These are phyloP conservation scores for Blastobotrys apis DNA, from an alignment of 1,139 yeast genomes.

Conservation along the genomic window DNA sequence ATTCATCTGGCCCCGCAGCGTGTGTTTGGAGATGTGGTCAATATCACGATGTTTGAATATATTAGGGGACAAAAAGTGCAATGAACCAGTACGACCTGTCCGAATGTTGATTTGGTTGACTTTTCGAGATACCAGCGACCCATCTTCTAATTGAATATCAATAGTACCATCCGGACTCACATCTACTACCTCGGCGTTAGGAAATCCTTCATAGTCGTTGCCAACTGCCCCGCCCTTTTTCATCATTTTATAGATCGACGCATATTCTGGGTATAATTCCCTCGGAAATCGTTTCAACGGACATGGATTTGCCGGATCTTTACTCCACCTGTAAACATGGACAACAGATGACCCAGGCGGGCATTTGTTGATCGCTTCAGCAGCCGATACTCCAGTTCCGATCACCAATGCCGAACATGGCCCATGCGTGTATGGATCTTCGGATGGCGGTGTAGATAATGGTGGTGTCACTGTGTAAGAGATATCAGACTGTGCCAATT, in stretches of 20 bases:
- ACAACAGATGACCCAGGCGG: conserved; percentile 16
- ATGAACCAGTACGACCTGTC: conserved; percentile 31
- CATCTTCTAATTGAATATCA: conserved; percentile 20
- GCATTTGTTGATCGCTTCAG: conserved; percentile 30
- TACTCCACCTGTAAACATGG: conserved; percentile 33
- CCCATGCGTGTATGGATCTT: conserved; percentile 3
- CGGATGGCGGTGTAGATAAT: conserved; percentile 20
- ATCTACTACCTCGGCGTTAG: conserved; percentile 27
- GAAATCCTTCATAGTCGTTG: conserved; percentile 23
- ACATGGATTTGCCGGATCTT: conserved; percentile 17
- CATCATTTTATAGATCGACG: conserved; percentile 30
- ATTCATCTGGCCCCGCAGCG: conserved; percentile 9
- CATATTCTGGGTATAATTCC: conserved; percentile 36
- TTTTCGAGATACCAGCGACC: conserved; percentile 15
- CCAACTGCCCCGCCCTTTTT: conserved; percentile 13
- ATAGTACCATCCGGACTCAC: conserved; percentile 24
- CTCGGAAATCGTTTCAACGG: conserved; percentile 32
- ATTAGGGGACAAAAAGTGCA: conserved; percentile 22
- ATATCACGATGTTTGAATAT: conserved; percentile 7
- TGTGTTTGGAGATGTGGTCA: conserved; percentile 9
- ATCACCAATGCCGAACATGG: conserved; percentile 26
- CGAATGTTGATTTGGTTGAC: conserved; percentile 25
- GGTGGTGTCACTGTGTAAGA: conserved; percentile 19
- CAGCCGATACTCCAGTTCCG: conserved; percentile 39
- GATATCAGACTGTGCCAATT: not conserved